Percentiles rank a stretch among this genome's conserved stretches.
Evolutionary conservation across 257 asterid genomes (phyloP).

Genomic region (Schizonepeta tenuifolia): DNA sequence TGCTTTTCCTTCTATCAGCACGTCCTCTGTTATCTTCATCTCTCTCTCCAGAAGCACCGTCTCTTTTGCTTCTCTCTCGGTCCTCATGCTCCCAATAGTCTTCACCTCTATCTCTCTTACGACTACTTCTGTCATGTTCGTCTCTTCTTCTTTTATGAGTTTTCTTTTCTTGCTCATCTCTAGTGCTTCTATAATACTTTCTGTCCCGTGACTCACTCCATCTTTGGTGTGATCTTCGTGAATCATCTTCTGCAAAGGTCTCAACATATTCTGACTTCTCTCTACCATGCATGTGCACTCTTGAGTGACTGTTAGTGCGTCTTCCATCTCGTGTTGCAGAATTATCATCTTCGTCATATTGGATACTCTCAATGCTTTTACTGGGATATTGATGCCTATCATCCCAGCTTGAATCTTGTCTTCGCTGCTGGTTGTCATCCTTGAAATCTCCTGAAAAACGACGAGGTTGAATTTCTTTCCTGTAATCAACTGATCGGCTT

Average conservation of each 20-base stretch:
- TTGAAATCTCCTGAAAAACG: slow-evolving; percentile 34
- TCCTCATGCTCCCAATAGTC: slow-evolving; percentile 43
- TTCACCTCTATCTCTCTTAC: slow-evolving; percentile 48
- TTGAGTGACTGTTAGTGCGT: slow-evolving; percentile 35
- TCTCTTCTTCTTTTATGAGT: slow-evolving; percentile 40
- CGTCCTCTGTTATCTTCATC: slow-evolving; percentile 33
- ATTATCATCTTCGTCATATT: slow-evolving; percentile 37
- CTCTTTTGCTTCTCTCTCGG: slow-evolving; percentile 42
- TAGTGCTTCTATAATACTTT: slow-evolving; percentile 35
- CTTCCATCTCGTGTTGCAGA: slow-evolving; percentile 37
- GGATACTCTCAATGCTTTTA: slow-evolving; percentile 39
- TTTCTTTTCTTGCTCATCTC: slow-evolving; percentile 33
- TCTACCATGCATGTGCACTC: slow-evolving; percentile 35
- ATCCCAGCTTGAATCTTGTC: slow-evolving; percentile 42
- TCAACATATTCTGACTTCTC: slow-evolving; percentile 40
- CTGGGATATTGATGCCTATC: slow-evolving; percentile 37
- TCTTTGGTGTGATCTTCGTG: slow-evolving; percentile 44
- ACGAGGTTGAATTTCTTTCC: slow-evolving; percentile 38
- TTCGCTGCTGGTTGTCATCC: slow-evolving; percentile 37
- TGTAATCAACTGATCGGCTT: slow-evolving; percentile 38
- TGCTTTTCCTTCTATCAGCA: slow-evolving; percentile 34
- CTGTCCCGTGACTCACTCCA: slow-evolving; percentile 42
- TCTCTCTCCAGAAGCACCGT: slow-evolving; percentile 33
- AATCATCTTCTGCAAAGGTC: slow-evolving; percentile 36
- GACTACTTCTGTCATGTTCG: slow-evolving; percentile 44